These are phyloP conservation scores for Ministeria vibrans DNA, from an alignment of 78 protist species.

Conservation along the genomic window DNA sequence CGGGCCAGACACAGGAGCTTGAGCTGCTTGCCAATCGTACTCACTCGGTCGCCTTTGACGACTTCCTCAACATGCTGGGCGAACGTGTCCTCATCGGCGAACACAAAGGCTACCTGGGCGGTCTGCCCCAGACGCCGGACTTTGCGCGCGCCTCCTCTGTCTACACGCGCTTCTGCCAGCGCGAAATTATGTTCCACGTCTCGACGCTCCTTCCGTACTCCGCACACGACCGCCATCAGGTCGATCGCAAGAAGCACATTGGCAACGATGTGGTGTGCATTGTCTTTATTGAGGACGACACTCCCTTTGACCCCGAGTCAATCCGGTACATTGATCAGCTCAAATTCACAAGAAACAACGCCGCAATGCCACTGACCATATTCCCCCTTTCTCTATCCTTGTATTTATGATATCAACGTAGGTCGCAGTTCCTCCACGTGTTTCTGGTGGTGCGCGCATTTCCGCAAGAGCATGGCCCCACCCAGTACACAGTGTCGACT, in stretches of 20 bases:
- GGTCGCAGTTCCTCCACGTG: conserved; percentile 18
- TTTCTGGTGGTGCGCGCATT: not conserved
- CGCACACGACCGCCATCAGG: conserved; percentile 52
- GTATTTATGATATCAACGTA: no score
- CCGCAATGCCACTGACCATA: no score
- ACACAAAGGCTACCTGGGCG: conserved; percentile 47
- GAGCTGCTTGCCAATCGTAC: conserved; percentile 5
- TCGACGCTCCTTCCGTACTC: conserved; percentile 51
- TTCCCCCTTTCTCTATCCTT: no score
- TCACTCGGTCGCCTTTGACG: conserved; percentile 33
- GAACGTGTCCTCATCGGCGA: conserved; percentile 45
- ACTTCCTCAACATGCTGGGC: conserved; percentile 61
- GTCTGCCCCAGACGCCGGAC: conserved; percentile 43
- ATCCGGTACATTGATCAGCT: no score
- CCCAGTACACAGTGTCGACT: not conserved
- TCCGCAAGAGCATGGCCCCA: not conserved
- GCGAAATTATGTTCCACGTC: conserved; percentile 78
- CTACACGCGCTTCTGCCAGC: conserved; percentile 15
- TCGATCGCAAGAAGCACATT: conserved; percentile 68
- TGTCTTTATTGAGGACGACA: conserved; percentile 48
- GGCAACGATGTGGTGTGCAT: conserved; percentile 71
- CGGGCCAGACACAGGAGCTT: conserved; percentile 21
- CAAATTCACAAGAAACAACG: no score
- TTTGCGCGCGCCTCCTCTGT: conserved; percentile 53
- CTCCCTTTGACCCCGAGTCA: not conserved